These are phyloP conservation scores for Selaginella tamariscina DNA, from an alignment of 75 land plant species.

Conservation along the genomic window DNA sequence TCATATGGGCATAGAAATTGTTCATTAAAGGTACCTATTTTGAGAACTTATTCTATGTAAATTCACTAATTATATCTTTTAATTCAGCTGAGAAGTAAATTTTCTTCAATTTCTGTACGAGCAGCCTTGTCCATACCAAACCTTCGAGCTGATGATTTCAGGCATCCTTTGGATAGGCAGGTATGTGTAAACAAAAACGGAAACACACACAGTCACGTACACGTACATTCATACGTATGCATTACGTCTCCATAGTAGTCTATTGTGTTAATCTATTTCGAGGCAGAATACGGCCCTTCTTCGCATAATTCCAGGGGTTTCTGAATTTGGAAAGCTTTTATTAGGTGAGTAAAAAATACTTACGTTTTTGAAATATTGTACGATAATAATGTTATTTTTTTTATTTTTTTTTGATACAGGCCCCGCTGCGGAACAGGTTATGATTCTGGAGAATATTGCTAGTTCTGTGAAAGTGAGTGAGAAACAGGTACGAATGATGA, in stretches of 20 bases:
- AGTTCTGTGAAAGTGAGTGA: conserved; percentile 62
- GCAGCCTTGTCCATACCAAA: conserved; percentile 39
- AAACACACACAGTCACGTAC: not conserved
- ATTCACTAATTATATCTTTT: too few species aligned
- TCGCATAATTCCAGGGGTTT: conserved; percentile 69
- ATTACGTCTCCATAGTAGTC: not conserved
- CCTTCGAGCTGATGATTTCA: conserved; percentile 74
- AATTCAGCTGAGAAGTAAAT: too few species aligned
- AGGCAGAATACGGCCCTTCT: conserved; percentile 66
- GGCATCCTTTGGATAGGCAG: conserved; percentile 88
- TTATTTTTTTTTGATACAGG: conserved; percentile 33
- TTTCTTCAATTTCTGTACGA: too few species aligned
- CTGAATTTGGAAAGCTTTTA: conserved; percentile 64
- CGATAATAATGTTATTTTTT: conserved; percentile 4
- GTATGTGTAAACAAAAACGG: conserved; percentile 14
- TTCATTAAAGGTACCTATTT: too few species aligned
- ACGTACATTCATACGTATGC: not conserved
- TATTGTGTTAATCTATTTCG: conserved; percentile 5
- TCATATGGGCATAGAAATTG: too few species aligned
- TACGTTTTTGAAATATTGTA: conserved; percentile 5
- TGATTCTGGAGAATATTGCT: conserved; percentile 86
- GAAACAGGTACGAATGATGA: conserved; percentile 49
- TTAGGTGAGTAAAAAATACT: conserved; percentile 38
- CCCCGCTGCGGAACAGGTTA: conserved; percentile 65
- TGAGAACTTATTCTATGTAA: too few species aligned